Evolutionary conservation across 352 stramenopile genomes (phyloP).

Genomic region (Pythium periplocum): DNA sequence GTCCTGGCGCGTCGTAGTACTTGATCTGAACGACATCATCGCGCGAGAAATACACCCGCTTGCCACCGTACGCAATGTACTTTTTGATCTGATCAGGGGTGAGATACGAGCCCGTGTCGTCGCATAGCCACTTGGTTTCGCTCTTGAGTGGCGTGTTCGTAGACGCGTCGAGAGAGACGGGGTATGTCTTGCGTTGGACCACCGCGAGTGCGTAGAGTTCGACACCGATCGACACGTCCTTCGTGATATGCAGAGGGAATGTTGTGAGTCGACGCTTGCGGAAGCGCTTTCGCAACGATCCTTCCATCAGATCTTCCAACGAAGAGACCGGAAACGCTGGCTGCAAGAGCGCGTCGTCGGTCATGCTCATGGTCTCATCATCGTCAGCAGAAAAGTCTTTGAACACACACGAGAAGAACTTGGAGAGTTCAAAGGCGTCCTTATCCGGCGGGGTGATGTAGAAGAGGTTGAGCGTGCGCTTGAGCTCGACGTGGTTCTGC

Average conservation of each 20-base stretch:
- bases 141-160: constrained; percentile 74
- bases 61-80: constrained; percentile 69
- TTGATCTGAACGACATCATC: constrained; percentile 81
- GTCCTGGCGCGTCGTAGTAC: constrained; percentile 60
- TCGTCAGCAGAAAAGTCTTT: constrained; percentile 43
- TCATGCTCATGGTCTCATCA: constrained; percentile 14
- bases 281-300: constrained; percentile 74
- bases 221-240: constrained; percentile 70
- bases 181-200: constrained; percentile 52
- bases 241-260: constrained; percentile 60
- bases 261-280: constrained; percentile 70
- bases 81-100: constrained; percentile 70
- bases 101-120: constrained; percentile 73
- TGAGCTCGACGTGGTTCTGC: constrained; percentile 79
- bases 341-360: constrained; percentile 34
- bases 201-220: constrained; percentile 67
- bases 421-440: constrained; percentile 42
- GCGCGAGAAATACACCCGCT: constrained; percentile 74
- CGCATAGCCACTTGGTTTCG: constrained; percentile 83
- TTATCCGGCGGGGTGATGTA: constrained; percentile 62
- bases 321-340: constrained; percentile 68
- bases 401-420: constrained; percentile 66
- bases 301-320: constrained; percentile 73
- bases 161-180: constrained; percentile 56
- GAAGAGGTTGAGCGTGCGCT: constrained; percentile 70